Conservation (phyloP, 306 rosid genomes). For the Glycine soja region DNA sequence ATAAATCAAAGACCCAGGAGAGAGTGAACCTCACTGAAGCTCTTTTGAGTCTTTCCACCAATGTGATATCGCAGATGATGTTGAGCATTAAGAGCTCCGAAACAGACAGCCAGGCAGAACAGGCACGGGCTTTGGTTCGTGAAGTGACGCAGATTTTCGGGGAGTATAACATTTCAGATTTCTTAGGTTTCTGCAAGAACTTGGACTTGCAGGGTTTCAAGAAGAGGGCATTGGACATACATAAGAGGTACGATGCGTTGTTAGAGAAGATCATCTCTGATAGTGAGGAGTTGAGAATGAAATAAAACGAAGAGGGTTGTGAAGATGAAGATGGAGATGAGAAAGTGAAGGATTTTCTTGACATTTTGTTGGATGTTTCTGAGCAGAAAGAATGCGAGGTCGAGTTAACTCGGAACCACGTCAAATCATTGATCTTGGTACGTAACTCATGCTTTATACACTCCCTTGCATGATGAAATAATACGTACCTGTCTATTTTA, state of each 20-base stretch:
- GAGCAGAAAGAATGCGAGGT: conserved; percentile 45
- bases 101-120: conserved; percentile 32
- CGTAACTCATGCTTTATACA: background rate
- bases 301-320: background rate
- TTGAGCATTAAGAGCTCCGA: conserved; percentile 51
- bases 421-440: conserved; percentile 60
- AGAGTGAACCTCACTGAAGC: conserved; percentile 48
- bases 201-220: conserved; percentile 50
- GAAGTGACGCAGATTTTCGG: conserved; percentile 37
- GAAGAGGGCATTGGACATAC: conserved; percentile 52
- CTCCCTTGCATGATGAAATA: too few species aligned
- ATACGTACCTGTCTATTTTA: too few species aligned
- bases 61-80: conserved; percentile 58
- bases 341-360: conserved; percentile 54
- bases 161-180: conserved; percentile 2
- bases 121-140: conserved; percentile 47
- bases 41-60: conserved; percentile 53
- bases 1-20: conserved; percentile 30
- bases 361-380: conserved; percentile 51
- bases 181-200: conserved; percentile 35
- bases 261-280: conserved; percentile 55
- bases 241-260: conserved; percentile 53
- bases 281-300: conserved; percentile 48
- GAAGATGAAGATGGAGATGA: conserved; percentile 43
- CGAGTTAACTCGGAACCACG: conserved; percentile 47